Conservation (phyloP, 23 red algal species). For the Chondrus crispus region DNA sequence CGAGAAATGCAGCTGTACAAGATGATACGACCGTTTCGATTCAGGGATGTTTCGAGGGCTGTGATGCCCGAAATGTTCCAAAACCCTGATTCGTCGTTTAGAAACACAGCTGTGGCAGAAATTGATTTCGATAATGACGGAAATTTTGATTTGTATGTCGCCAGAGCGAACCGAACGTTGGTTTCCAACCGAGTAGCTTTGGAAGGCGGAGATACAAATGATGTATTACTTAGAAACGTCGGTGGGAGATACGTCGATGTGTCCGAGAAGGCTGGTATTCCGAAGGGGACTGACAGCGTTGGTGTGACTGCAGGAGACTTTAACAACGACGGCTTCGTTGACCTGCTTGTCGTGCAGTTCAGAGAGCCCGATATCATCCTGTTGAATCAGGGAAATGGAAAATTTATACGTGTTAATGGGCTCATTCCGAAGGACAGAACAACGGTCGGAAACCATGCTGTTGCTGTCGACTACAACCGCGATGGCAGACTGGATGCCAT, state of each 20-base stretch:
- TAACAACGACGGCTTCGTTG: slow-evolving; percentile 67
- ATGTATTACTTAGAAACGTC: slow-evolving; percentile 18
- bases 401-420: not conserved
- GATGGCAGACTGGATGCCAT: not conserved
- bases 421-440: not conserved
- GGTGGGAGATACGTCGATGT: slow-evolving; percentile 15
- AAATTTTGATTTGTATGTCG: slow-evolving; percentile 61
- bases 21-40: not conserved
- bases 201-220: not conserved
- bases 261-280: not conserved
- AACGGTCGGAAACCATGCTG: not conserved
- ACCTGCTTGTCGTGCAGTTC: slow-evolving; percentile 29
- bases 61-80: not conserved
- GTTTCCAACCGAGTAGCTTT: not conserved
- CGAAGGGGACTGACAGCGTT: not conserved
- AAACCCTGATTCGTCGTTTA: not conserved
- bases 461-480: not conserved
- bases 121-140: slow-evolving; percentile 72
- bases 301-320: slow-evolving; percentile 68
- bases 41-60: slow-evolving; percentile 4
- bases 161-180: not conserved
- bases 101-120: slow-evolving; percentile 37
- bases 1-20: not conserved
- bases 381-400: slow-evolving; percentile 36
- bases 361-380: not conserved